Evolutionary conservation across 208 protist genomes (phyloP), one percentile per base, ranked within the genome.

Genomic region (Acanthamoeba rhysodes): DNA sequence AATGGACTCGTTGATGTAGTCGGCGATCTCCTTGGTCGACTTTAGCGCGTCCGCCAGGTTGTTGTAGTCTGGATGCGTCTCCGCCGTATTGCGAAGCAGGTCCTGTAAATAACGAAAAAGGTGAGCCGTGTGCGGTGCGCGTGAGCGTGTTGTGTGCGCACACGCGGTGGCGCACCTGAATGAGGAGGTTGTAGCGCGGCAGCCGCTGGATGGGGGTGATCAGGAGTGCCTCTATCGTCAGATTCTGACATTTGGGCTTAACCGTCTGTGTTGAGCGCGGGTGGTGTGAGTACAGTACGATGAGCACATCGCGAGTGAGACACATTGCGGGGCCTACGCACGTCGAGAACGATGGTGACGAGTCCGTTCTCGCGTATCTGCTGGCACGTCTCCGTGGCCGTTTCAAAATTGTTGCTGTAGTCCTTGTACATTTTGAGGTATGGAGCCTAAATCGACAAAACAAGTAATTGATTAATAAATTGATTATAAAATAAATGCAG

Each of bases 381-480:
- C 53, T 90, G 48, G 53, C 82, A 90, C n/a, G 57, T 90, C 20
- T 90, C 82, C 8, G 48, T 68, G 24, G 82, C 41, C 18, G 53
- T 90, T 20, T 90, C 82, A 66, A 90, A 90, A 29, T 90, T 90
- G 82, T 90, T 90, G 41, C 82, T 45, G 34, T 90, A 90, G 27
- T 90, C 82, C 57, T 90, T 90, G 57, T 90, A 90, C 82, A 90
- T 90, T 10, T 90, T 90, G 14, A 90, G 24, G 29, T 70, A 90
- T 0, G 82, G 82, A 27, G 57, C 57, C 82, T 90, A 37, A 32
- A 32, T 72, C 0, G 10, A 18, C 8, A 57, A 14, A 57, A 53
- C 18, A 29, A 48, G 2, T 32, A 27, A 55, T 50, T 27, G 45
- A 22, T 2, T 18, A 29, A 50, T 48, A 8, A 34, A 85, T 10